Evolutionary conservation across 2,329 filamentous ascomycete species (phyloP), one percentile per base, ranked within the genome.

Genomic region (Hymenoscyphus linearis): DNA sequence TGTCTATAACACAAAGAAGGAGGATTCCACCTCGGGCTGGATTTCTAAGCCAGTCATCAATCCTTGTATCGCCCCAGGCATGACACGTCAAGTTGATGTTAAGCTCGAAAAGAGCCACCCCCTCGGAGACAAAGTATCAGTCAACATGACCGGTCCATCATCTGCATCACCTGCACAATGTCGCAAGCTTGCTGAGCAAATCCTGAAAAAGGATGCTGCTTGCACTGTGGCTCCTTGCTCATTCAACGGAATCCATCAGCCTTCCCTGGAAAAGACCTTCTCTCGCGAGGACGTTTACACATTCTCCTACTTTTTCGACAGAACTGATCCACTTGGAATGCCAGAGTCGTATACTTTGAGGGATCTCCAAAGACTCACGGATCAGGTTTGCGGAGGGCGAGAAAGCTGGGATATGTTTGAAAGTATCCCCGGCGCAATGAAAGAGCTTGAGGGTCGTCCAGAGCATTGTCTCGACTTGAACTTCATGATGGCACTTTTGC

Each of bases 241-340:
- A 1, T 99, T 99, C 85, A 96, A 96, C 75, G 95, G 95, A 66
- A 86, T 99, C 34, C 91, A 99, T 78, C 95, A 99, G 76, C 95
- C 95, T 10, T 88, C 89, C 25, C 82, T 99, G 55, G 87, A 86
- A 68, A 96, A 96, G 82, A 99, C 95, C 0, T 99, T 99, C 71
- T 80, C 90, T 27, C 84, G 83, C 65, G 93, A 98, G 76, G 93
- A 97, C 70, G 85, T 98, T 44, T 99, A 93, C 78, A 91, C 98
- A 69, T 93, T 99, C 77, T 96, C 91, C 34, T 99, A 96, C 83
- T 99, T 99, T 78, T 97, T 89, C 78, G 95, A 99, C 80, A 93
- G 96, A 71, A 96, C 90, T 26, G 85, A 90, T 74, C 91, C 92
- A 4, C 85, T 99, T 12, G 96, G 96, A 67, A 98, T 99, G 92